Percentiles rank a stretch among this genome's conserved stretches.
Conservation (phyloP, 1,284 basidiomycete genomes). For the Ustilago loliicola region DNA sequence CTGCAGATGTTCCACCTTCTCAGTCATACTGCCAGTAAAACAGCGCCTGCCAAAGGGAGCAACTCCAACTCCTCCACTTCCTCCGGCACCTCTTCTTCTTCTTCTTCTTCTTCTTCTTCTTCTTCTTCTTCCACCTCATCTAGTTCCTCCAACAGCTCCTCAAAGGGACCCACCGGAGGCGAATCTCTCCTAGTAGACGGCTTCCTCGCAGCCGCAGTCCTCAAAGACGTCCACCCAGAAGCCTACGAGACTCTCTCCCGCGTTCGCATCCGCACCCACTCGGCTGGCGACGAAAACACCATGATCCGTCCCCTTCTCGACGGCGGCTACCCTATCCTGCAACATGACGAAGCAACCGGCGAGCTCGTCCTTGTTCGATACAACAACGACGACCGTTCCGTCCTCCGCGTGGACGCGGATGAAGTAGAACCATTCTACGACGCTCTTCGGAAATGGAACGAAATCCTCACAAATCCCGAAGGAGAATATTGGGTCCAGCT, state of each 20-base stretch:
- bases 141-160: conserved; percentile 9
- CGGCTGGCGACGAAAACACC: conserved; percentile 74
- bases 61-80: background rate
- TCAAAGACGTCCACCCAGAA: conserved; percentile 81
- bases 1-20: conserved; percentile 95
- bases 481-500: conserved; percentile 93
- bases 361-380: conserved; percentile 85
- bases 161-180: conserved; percentile 80
- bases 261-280: conserved; percentile 84
- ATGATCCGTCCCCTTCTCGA: conserved; percentile 59
- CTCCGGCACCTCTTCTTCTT: conserved; percentile 1
- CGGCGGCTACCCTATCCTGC: conserved; percentile 61
- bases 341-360: conserved; percentile 75
- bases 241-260: conserved; percentile 81
- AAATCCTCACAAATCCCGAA: conserved; percentile 80
- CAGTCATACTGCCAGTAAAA: conserved; percentile 71
- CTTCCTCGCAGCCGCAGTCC: conserved; percentile 86
- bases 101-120: conserved; percentile 10
- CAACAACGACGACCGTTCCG: conserved; percentile 89
- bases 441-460: conserved; percentile 82
- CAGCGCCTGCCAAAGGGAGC: background rate
- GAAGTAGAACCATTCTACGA: conserved; percentile 77
- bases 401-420: conserved; percentile 35
- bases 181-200: conserved; percentile 92
- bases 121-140: conserved; percentile 13